A percentile compares a stretch with the other conserved stretches of the same genome.
These are phyloP conservation scores for Lasiosphaeria ovina DNA, from an alignment of 495 filamentous ascomycete genomes.

Conservation along the genomic window DNA sequence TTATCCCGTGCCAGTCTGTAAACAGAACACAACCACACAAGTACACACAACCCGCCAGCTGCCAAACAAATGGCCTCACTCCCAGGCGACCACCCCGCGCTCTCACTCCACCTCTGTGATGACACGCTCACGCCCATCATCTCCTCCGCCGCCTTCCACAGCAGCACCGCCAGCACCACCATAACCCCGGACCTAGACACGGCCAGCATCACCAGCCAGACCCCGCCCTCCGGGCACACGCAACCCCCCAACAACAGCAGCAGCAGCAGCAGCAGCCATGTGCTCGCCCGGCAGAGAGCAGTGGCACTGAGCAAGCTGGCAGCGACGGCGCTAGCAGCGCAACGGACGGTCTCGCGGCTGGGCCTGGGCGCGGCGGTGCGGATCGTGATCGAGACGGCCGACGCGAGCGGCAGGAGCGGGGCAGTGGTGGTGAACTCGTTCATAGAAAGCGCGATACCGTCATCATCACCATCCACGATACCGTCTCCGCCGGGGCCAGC, in stretches of 20 bases:
- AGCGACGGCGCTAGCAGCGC: conserved; percentile 36
- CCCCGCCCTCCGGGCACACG: neutral
- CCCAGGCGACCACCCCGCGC: conserved; percentile 33
- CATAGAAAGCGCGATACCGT: conserved; percentile 20
- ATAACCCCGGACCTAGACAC: neutral
- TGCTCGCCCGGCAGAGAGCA: neutral
- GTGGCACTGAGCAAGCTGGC: conserved; percentile 39
- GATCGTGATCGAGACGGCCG: conserved; percentile 39
- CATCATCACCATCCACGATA: neutral
- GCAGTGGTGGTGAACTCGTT: conserved; percentile 38
- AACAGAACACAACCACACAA: neutral
- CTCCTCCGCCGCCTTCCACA: conserved; percentile 30
- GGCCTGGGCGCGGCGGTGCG: conserved; percentile 38
- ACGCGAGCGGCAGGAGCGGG: conserved; percentile 19
- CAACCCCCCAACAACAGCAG: neutral
- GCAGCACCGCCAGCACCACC: conserved; percentile 19
- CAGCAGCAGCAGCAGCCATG: conserved; percentile 1
- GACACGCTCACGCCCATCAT: conserved; percentile 43
- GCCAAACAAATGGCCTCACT: conserved; percentile 32
- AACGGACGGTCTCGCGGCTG: conserved; percentile 36
- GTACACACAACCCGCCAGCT: neutral
- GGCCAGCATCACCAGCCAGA: neutral
- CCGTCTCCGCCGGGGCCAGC: neutral
- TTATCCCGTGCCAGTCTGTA: too few species aligned
- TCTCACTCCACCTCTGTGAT: conserved; percentile 43